Evolutionary conservation across 139 green algal genomes (phyloP).

Genomic region (Limnomonas spitsbergensis): DNA sequence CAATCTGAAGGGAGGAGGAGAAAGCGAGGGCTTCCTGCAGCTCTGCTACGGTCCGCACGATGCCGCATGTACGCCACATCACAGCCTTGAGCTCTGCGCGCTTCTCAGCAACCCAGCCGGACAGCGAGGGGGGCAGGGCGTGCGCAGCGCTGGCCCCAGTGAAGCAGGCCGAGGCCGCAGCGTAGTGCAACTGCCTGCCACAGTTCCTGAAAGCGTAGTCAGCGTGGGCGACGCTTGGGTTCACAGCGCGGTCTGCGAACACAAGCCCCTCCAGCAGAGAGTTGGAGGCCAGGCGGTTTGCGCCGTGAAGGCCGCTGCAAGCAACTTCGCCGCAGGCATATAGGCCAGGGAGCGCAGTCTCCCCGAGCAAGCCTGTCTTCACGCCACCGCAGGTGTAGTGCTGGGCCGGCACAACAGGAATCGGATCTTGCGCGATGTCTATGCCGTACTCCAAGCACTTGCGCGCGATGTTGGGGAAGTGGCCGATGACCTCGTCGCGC

Average conservation of each 20-base stretch:
- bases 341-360: conserved; percentile 85
- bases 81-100: conserved; percentile 58
- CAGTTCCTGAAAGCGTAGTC: conserved; percentile 53
- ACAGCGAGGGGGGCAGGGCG: neutral
- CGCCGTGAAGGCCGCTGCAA: conserved; percentile 91
- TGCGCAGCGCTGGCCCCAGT: neutral
- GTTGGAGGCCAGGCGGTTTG: conserved; percentile 95
- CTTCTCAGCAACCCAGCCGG: conserved; percentile 38
- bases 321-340: conserved; percentile 93
- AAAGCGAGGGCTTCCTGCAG: conserved; percentile 56
- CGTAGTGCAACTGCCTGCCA: conserved; percentile 46
- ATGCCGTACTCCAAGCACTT: conserved; percentile 75
- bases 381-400: conserved; percentile 99
- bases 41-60: conserved; percentile 70
- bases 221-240: conserved; percentile 71
- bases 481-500: conserved; percentile 59
- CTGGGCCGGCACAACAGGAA: conserved; percentile 91
- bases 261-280: conserved; percentile 95
- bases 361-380: conserved; percentile 76
- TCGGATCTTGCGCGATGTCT: conserved; percentile 89
- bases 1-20: conserved; percentile 54
- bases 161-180: conserved; percentile 32
- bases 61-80: conserved; percentile 90
- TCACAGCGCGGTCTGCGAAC: conserved; percentile 83
- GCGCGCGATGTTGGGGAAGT: conserved; percentile 93